Conservation (phyloP, 257 asterid species). For the Solanum chilense region DNA sequence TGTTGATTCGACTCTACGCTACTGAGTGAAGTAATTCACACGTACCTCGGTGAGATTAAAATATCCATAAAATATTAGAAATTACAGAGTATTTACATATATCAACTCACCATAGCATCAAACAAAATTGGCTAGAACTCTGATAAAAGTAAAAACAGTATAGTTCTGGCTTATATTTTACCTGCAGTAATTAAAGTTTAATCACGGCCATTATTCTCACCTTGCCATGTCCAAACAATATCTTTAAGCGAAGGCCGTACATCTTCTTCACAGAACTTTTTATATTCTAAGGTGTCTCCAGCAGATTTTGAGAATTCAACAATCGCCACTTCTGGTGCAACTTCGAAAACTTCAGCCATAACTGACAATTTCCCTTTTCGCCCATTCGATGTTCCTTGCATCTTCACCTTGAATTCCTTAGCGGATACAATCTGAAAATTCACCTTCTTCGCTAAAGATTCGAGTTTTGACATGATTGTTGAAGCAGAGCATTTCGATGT, state of each 20-base stretch:
- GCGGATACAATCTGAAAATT: slow-evolving; percentile 24
- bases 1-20: neutral
- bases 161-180: neutral
- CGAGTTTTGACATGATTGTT: slow-evolving; percentile 37
- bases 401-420: slow-evolving; percentile 51
- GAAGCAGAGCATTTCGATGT: slow-evolving; percentile 56
- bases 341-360: slow-evolving; percentile 69
- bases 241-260: slow-evolving; percentile 70
- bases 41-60: neutral
- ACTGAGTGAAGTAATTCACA: neutral
- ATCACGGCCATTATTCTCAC: slow-evolving; percentile 30
- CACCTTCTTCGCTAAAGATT: slow-evolving; percentile 45
- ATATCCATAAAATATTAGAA: neutral
- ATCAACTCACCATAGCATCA: neutral
- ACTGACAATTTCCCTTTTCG: slow-evolving; percentile 58
- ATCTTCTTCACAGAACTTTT: slow-evolving; percentile 64
- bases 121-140: neutral
- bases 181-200: neutral
- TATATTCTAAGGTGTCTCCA: slow-evolving; percentile 81
- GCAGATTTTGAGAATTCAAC: slow-evolving; percentile 64
- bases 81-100: neutral
- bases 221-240: slow-evolving; percentile 97
- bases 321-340: slow-evolving; percentile 76
- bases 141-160: neutral
- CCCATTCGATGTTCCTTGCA: slow-evolving; percentile 62